Base-by-base conservation (phyloP, 2,329 filamentous ascomycete genomes). In the Phialophora chinensis region DNA sequence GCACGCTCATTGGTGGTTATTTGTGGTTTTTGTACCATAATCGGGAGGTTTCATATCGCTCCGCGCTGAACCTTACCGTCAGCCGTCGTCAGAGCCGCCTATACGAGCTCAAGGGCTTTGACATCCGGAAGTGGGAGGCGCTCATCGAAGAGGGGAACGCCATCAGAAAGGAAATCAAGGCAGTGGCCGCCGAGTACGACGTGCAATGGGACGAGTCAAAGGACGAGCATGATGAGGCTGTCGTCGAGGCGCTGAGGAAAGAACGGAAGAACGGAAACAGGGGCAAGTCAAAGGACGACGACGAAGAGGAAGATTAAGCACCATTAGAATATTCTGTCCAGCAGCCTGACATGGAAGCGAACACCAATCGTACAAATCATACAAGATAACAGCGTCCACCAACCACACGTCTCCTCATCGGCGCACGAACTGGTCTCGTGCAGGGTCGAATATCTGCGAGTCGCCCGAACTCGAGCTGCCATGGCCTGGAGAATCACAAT, bases 11-110 rank as follows among this genome's bases (percentile, higher is more conserved):
- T 81, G 90, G 90, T 7, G 93, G 92, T 71, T 97, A 97, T 74
- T 83, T 96, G 62, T 97, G 92, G 92, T 97, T 97, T 77, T 81
- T 97, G 12, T 96, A 93, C 79, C 91, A 97, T 81, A 96, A 93
- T 79, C 87, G 91, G 23, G 93, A 97, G 78, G 88, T 96, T 11
- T 91, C 88, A 70, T 97, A 97, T 81, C 89, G 91, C 72, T 90
- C 90, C 2, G 92, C 93, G 31, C 88, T 97, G 80, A 93, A 96
- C 76, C 85, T 96, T 62, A 97, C 93, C 6, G 90, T 97, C 44
- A 91, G 87, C 44, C 85, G 88, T 42, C 86, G 93, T 4, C 93
- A 96, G 78, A 85, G 86, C 62, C 87, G 88, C 60, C 81, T 97
- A 11, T 97, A 97, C 76, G 84, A 90, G 71, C 81, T 84, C 52